These are phyloP conservation scores for Teunomyces funiuensis DNA, from an alignment of 805 yeast genomes.

Conservation along the genomic window DNA sequence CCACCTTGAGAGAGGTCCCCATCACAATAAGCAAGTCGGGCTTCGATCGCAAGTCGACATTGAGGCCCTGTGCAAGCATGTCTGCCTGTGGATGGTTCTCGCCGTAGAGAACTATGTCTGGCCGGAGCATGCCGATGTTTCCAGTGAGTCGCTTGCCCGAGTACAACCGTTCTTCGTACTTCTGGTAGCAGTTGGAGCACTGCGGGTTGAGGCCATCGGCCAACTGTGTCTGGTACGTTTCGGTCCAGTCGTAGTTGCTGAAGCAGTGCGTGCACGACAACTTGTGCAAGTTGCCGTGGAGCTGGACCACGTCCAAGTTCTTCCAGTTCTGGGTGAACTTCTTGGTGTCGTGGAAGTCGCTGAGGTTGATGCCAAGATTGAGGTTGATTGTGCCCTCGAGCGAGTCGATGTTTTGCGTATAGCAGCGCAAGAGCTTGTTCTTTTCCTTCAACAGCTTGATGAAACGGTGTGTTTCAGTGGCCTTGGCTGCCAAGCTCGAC, in stretches of 20 bases:
- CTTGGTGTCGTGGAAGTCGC: constrained; percentile 24
- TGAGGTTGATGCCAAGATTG: constrained; percentile 50
- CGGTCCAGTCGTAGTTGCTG: constrained; percentile 59
- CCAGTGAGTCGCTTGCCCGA: constrained; percentile 76
- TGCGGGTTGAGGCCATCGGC: constrained; percentile 69
- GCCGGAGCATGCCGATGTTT: constrained; percentile 73
- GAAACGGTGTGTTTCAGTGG: constrained; percentile 83
- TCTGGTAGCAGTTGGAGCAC: constrained; percentile 66
- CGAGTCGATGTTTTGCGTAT: constrained; percentile 94
- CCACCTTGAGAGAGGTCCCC: constrained; percentile 91
- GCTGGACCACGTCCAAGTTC: constrained; percentile 73
- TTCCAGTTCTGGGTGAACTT: constrained; percentile 52
- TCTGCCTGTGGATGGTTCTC: constrained; percentile 91
- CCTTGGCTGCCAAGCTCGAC: constrained; percentile 62
- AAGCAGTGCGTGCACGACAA: constrained; percentile 77
- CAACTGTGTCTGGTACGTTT: constrained; percentile 45
- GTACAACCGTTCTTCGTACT: constrained; percentile 53
- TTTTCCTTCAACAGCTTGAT: constrained; percentile 59
- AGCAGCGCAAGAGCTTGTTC: constrained; percentile 75
- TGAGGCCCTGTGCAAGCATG: constrained; percentile 67
- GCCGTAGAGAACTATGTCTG: constrained; percentile 89
- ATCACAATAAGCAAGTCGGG: constrained; percentile 84
- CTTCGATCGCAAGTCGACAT: constrained; percentile 58
- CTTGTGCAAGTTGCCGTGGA: constrained; percentile 84
- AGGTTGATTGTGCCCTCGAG: constrained; percentile 69